A percentile compares a stretch with the other conserved stretches of the same genome.
Conservation (phyloP, 2,329 filamentous ascomycete genomes). For the Penicillium expansum region DNA sequence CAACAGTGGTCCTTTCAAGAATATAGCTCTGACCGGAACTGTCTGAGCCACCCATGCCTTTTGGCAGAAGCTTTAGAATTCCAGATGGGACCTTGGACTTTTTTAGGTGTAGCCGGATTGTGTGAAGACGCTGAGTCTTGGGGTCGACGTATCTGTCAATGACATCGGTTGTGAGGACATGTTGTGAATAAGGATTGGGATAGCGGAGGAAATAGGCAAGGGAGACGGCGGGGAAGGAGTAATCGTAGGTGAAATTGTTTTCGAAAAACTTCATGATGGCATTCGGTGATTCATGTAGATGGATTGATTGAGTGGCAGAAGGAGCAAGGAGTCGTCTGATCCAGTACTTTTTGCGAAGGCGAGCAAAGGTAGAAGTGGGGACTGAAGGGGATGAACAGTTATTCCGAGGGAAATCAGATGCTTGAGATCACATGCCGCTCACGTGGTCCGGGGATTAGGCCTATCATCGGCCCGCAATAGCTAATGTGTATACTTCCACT, state of each 20-base stretch:
- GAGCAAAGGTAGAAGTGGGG: conserved; percentile 10
- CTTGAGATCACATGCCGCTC: background rate
- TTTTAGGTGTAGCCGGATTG: conserved; percentile 61
- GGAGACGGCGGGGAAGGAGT: conserved; percentile 64
- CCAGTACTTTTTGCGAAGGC: conserved; percentile 19
- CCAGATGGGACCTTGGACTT: conserved; percentile 61
- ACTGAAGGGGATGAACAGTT: conserved; percentile 3
- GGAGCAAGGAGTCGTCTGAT: conserved; percentile 16
- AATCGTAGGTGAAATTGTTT: conserved; percentile 60
- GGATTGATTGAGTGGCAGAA: conserved; percentile 4
- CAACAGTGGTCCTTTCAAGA: conserved; percentile 61
- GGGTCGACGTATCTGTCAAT: conserved; percentile 63
- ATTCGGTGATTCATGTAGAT: conserved; percentile 11
- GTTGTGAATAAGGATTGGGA: conserved; percentile 63
- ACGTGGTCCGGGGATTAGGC: conserved; percentile 2
- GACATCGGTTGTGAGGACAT: conserved; percentile 65
- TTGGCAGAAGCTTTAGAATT: conserved; percentile 60
- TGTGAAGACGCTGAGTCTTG: conserved; percentile 58
- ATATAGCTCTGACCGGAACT: conserved; percentile 62
- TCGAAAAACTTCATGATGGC: conserved; percentile 54
- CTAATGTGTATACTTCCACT: background rate
- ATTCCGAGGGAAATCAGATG: conserved; percentile 4
- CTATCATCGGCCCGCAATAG: conserved; percentile 6
- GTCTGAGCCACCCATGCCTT: conserved; percentile 57
- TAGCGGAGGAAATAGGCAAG: conserved; percentile 69